Evolutionary conservation across 2,329 filamentous ascomycete species (phyloP).

Genomic region (Sphaerulina vaccinii): DNA sequence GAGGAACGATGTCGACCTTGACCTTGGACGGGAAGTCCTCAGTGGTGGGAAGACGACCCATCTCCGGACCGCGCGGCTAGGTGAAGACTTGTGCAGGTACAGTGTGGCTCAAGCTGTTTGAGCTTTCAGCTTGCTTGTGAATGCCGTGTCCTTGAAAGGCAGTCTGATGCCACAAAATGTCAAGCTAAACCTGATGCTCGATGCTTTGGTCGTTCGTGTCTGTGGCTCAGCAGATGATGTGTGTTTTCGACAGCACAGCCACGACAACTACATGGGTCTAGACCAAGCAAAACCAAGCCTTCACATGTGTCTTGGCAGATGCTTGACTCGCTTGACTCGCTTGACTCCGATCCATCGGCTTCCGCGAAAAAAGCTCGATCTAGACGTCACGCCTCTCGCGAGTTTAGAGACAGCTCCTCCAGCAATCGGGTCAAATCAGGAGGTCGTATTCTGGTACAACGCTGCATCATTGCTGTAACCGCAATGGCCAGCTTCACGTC

Average conservation of each 20-base stretch:
- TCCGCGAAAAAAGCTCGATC: slow-evolving; percentile 1
- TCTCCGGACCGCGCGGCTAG: slow-evolving; percentile 14
- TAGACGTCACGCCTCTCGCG: slow-evolving; percentile 4
- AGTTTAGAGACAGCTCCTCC: too few species aligned
- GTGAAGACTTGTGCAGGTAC: slow-evolving; percentile 17
- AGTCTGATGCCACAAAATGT: not conserved
- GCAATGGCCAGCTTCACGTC: not conserved
- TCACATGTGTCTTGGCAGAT: slow-evolving; percentile 4
- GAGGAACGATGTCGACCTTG: slow-evolving; percentile 45
- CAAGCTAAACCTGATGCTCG: too few species aligned
- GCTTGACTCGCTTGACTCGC: slow-evolving; percentile 7
- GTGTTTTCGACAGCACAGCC: not conserved
- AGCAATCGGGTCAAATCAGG: too few species aligned
- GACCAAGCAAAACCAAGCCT: too few species aligned
- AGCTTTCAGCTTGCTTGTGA: slow-evolving; percentile 5
- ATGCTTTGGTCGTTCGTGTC: too few species aligned
- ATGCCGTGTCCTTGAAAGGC: not conserved
- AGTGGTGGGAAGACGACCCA: slow-evolving; percentile 44
- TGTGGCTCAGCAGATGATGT: not conserved
- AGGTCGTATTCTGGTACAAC: not conserved
- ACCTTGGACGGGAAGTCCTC: slow-evolving; percentile 45
- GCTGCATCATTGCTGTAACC: slow-evolving; percentile 8
- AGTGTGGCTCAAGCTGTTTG: not conserved
- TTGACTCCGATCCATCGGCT: not conserved
- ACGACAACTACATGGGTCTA: too few species aligned